Percentiles rank a stretch among this genome's conserved stretches.
Evolutionary conservation across 2,329 filamentous ascomycete genomes (phyloP).

Genomic region (Bipolaris bicolor): DNA sequence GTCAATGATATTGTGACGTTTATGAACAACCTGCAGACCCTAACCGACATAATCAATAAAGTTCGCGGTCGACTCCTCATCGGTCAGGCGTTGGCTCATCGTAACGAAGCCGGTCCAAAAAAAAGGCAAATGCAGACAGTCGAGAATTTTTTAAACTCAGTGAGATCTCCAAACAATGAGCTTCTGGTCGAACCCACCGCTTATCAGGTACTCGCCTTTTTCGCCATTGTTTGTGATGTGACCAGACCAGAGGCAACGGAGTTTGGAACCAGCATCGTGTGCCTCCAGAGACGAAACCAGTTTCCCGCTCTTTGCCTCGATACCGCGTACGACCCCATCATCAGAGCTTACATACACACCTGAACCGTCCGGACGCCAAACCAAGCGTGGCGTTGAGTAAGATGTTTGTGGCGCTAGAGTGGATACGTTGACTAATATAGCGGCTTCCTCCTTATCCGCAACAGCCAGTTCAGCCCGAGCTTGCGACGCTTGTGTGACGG

Average conservation of each 20-base stretch:
- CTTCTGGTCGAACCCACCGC: conserved; percentile 68
- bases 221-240: conserved; percentile 38
- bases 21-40: background rate
- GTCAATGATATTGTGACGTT: background rate
- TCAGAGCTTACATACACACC: conserved; percentile 70
- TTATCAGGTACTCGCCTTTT: conserved; percentile 63
- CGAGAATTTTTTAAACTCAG: background rate
- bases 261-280: conserved; percentile 64
- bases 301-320: conserved; percentile 65
- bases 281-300: conserved; percentile 58
- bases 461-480: conserved; percentile 57
- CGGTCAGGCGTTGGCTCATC: background rate
- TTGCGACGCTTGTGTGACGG: conserved; percentile 58
- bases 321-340: conserved; percentile 65
- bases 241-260: conserved; percentile 65
- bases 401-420: conserved; percentile 67
- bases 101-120: background rate
- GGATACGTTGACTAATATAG: conserved; percentile 64
- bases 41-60: background rate
- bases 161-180: conserved; percentile 61
- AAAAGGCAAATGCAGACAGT: background rate
- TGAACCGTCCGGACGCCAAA: conserved; percentile 66
- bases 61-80: background rate
- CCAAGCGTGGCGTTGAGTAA: conserved; percentile 66
- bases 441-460: conserved; percentile 64